Percentiles rank a stretch among this genome's conserved stretches.
These are phyloP conservation scores for Plasmopara muralis DNA, from an alignment of 352 stramenopile species.

Conservation along the genomic window DNA sequence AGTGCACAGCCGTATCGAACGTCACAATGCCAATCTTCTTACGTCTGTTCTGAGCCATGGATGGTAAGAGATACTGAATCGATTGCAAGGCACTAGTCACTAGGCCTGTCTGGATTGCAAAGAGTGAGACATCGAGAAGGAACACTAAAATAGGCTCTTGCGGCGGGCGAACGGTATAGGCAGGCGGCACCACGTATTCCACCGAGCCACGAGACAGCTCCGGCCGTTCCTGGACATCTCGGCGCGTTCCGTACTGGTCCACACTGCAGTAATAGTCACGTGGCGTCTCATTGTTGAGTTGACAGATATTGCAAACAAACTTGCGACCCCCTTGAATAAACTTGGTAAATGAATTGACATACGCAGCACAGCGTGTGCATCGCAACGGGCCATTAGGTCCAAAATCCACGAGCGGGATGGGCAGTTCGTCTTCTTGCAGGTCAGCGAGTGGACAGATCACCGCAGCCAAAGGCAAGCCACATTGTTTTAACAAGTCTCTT, in stretches of 20 bases:
- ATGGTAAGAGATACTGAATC: constrained; percentile 74
- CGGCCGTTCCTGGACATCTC: constrained; percentile 69
- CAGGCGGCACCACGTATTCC: constrained; percentile 75
- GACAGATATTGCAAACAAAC: constrained; percentile 88
- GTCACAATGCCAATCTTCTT: constrained; percentile 88
- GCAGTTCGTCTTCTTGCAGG: constrained; percentile 72
- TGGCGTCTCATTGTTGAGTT: constrained; percentile 75
- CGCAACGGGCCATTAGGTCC: constrained; percentile 67
- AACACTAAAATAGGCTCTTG: constrained; percentile 87
- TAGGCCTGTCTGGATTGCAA: constrained; percentile 73
- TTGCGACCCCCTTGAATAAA: constrained; percentile 80
- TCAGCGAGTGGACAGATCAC: constrained; percentile 80
- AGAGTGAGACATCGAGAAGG: constrained; percentile 81
- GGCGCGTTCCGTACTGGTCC: constrained; percentile 77
- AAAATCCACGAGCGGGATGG: constrained; percentile 84
- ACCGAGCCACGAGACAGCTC: constrained; percentile 80
- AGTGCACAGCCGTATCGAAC: constrained; percentile 79
- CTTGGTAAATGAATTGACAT: constrained; percentile 86
- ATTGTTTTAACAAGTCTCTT: constrained; percentile 74
- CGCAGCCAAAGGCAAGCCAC: constrained; percentile 66
- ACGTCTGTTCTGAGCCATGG: constrained; percentile 68
- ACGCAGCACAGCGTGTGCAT: constrained; percentile 79
- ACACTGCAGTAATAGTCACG: constrained; percentile 85
- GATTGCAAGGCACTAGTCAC: constrained; percentile 52
- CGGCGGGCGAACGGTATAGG: constrained; percentile 76